These are phyloP conservation scores for Podila epigama DNA, from an alignment of 192 early-diverging fungal species.

Conservation along the genomic window DNA sequence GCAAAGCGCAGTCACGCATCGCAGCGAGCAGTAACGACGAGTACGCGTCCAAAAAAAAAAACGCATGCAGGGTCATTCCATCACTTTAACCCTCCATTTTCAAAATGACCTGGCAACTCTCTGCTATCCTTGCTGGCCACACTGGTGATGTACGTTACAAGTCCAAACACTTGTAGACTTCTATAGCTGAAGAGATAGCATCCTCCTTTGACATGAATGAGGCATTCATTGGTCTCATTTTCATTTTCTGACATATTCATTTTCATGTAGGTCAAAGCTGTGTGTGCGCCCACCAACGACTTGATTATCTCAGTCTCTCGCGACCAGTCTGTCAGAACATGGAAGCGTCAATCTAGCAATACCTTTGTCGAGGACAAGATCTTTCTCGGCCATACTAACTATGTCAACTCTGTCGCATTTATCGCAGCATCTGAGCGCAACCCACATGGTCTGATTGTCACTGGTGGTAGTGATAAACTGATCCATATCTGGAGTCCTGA, in stretches of 20 bases:
- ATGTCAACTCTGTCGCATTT: conserved; percentile 78
- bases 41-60: neutral
- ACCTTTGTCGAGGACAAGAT: conserved; percentile 59
- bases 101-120: conserved; percentile 41
- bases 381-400: conserved; percentile 75
- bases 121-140: conserved; percentile 40
- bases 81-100: neutral
- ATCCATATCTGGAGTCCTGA: conserved; percentile 83
- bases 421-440: conserved; percentile 63
- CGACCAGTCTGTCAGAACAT: conserved; percentile 77
- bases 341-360: conserved; percentile 65
- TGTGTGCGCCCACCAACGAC: conserved; percentile 63
- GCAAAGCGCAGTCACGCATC: too few species aligned
- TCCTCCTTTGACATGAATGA: neutral
- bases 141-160: conserved; percentile 36
- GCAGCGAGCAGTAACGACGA: neutral
- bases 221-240: neutral
- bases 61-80: neutral
- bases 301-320: conserved; percentile 75
- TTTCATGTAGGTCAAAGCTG: conserved; percentile 68
- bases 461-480: conserved; percentile 82
- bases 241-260: neutral
- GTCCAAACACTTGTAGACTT: neutral
- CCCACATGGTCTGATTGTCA: conserved; percentile 82
- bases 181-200: neutral